These are phyloP conservation scores for Phytophthora tentaculata DNA, from an alignment of 352 stramenopile genomes.

Conservation along the genomic window DNA sequence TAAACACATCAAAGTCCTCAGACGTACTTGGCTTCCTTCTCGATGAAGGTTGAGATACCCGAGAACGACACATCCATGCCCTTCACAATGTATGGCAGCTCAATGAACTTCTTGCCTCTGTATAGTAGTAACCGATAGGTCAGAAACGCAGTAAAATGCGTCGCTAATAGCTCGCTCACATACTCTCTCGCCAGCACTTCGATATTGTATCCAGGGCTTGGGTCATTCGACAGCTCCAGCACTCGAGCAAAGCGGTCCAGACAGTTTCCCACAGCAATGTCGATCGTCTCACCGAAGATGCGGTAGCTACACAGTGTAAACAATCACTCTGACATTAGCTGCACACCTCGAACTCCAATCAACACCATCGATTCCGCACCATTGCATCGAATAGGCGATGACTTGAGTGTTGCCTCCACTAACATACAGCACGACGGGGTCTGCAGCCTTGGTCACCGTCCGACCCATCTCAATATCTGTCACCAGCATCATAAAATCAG, in stretches of 20 bases:
- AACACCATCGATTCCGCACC: constrained; percentile 33
- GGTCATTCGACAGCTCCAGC: constrained; percentile 98
- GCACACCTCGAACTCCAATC: constrained; percentile 6
- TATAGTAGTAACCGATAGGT: constrained; percentile 3
- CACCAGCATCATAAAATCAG: constrained; percentile 2
- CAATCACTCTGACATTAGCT: neutral
- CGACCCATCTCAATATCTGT: constrained; percentile 99
- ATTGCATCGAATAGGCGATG: constrained; percentile 89
- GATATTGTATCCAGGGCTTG: constrained; percentile 99
- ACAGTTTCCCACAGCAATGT: constrained; percentile 99
- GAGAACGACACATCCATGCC: constrained; percentile 99
- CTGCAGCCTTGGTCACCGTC: constrained; percentile 93
- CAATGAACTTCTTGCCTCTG: constrained; percentile 91
- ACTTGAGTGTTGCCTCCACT: constrained; percentile 99
- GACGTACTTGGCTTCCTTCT: constrained; percentile 91
- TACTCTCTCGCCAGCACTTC: constrained; percentile 97
- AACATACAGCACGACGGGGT: constrained; percentile 99
- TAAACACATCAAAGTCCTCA: neutral
- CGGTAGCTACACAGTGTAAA: constrained; percentile 82
- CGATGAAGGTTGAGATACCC: constrained; percentile 97
- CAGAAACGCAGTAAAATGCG: neutral
- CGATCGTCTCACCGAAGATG: constrained; percentile 99
- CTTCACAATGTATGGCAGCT: constrained; percentile 99
- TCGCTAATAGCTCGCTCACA: constrained; percentile 7
- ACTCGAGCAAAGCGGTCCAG: constrained; percentile 97